These are phyloP conservation scores for Nitzschia sp. DNA, from an alignment of 108 stramenopile species.

Conservation along the genomic window DNA sequence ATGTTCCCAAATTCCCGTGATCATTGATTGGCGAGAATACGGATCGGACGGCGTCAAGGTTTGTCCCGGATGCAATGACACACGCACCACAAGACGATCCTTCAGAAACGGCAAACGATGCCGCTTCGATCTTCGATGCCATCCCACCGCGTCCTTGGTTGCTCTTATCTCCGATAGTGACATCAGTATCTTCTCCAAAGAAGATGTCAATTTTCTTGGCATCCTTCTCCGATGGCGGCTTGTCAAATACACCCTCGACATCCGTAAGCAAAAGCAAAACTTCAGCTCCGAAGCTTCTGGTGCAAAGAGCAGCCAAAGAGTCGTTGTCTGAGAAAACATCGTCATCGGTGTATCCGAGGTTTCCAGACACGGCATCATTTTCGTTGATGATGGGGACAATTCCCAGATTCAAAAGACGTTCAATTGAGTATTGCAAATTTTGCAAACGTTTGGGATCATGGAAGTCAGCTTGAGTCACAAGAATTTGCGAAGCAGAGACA, in stretches of 20 bases:
- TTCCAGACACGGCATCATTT: conserved; percentile 94
- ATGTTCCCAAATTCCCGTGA: conserved; percentile 61
- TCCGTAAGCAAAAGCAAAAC: conserved; percentile 90
- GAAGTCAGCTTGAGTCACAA: conserved; percentile 91
- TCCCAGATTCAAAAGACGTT: conserved; percentile 80
- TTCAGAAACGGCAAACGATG: conserved; percentile 70
- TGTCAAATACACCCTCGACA: conserved; percentile 93
- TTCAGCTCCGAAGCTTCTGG: conserved; percentile 79
- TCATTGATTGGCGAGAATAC: conserved; percentile 46
- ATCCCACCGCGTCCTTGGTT: conserved; percentile 88
- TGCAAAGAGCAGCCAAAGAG: conserved; percentile 90
- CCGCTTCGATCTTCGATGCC: conserved; percentile 91
- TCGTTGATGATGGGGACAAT: conserved; percentile 97
- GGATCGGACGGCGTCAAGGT: conserved; percentile 79
- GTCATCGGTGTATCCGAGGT: conserved; percentile 81
- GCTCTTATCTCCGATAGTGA: conserved; percentile 88
- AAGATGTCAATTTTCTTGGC: conserved; percentile 74
- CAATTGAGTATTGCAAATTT: conserved; percentile 82
- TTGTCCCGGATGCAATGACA: conserved; percentile 82
- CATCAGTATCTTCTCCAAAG: conserved; percentile 45
- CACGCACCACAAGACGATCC: conserved; percentile 75
- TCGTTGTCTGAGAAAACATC: conserved; percentile 96
- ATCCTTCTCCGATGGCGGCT: conserved; percentile 72
- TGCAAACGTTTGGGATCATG: conserved; percentile 57
- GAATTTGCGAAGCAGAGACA: conserved; percentile 84